Evolutionary conservation across 2,329 filamentous ascomycete species (phyloP), one percentile per base, ranked within the genome.

Genomic region (Myriosclerotinia duriaeana): DNA sequence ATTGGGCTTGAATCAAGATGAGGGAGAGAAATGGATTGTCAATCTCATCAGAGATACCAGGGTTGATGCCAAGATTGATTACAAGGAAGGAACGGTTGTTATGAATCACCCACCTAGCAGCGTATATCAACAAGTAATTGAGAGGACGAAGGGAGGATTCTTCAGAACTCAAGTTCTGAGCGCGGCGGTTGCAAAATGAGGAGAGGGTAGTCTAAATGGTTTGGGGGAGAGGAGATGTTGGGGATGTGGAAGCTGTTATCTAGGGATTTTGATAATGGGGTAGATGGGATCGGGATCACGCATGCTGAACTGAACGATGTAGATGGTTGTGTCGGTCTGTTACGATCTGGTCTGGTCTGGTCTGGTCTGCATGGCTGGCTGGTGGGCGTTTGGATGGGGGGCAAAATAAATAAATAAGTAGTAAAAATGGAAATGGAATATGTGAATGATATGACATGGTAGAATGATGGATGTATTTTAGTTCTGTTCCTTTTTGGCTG

Each of bases 11-110:
- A 92, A 90, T 78, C 89, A 93, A 75, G 92, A 96, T 77, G 95
- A 98, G 77, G 95, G 95, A 75, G 95, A 99, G 87, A 99, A 99
- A 85, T 99, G 95, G 95, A 99, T 99, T 76, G 95, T 99, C 75
- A 99, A 99, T 84, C 86, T 99, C 71, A 99, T 99, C 81, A 90
- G 95, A 71, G 95, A 99, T 81, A 99, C 95, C 34, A 87, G 93
- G 70, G 91, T 99, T 70, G 95, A 99, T 77, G 95, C 95, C 76
- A 99, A 99, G 87, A 98, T 98, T 78, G 95, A 99, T 82, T 97
- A 96, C 83, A 92, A 98, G 84, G 92, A 96, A 81, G 95, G 95
- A 77, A 98, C 95, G 65, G 95, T 99, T 64, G 88, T 98, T 74
- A 99, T 99, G 94, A 98, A 99, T 84, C 95, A 99, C 82, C 95